Conservation (phyloP, 1,284 basidiomycete genomes). For the Ustilago trichophora region DNA sequence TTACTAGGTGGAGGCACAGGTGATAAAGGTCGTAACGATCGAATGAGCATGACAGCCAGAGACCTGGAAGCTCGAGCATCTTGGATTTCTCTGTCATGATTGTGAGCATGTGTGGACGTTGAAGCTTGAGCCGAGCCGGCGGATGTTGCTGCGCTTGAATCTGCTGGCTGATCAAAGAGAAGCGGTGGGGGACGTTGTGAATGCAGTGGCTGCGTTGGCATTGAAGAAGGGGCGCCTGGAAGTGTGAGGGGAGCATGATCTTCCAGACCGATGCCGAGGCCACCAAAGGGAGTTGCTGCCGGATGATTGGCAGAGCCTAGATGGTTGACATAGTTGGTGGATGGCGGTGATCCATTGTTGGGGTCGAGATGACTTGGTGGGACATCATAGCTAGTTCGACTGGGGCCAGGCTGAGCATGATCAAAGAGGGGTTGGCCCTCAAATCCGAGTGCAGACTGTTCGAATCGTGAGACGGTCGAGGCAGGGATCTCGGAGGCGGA, state of each 20-base stretch:
- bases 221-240: neutral
- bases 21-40: constrained; percentile 29
- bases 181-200: constrained; percentile 11
- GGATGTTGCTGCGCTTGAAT: neutral
- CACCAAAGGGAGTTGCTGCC: constrained; percentile 19
- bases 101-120: neutral
- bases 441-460: constrained; percentile 42
- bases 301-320: constrained; percentile 10
- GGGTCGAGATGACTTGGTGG: constrained; percentile 19
- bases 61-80: constrained; percentile 41
- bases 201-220: neutral
- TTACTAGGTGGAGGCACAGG: constrained; percentile 24
- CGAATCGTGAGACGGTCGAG: constrained; percentile 32
- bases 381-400: constrained; percentile 14
- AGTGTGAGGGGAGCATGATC: constrained; percentile 17
- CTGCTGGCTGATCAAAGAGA: constrained; percentile 17
- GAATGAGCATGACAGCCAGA: constrained; percentile 35
- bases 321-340: constrained; percentile 44
- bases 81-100: constrained; percentile 24
- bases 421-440: constrained; percentile 36
- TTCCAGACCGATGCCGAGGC: constrained; percentile 46
- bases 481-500: constrained; percentile 16
- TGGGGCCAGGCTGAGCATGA: constrained; percentile 11
- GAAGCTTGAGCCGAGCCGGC: neutral
- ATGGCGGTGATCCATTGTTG: constrained; percentile 39